Evolutionary conservation across 768 basidiomycete species (phyloP).

Genomic region (Boletus coccyginus): DNA sequence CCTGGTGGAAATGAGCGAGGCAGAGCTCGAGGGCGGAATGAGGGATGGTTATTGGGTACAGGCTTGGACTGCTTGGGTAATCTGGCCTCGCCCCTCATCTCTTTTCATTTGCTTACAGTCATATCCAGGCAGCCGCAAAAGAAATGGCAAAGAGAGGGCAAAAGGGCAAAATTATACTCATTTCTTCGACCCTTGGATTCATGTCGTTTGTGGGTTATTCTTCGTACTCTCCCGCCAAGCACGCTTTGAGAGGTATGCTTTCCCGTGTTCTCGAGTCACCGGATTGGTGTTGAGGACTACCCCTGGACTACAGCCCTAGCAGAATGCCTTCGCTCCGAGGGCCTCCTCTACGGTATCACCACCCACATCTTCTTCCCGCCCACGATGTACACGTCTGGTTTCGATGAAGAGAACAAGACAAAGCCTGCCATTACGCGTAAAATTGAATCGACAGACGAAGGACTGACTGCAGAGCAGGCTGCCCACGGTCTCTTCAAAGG

Average conservation of each 20-base stretch:
- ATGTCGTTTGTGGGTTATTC: slow-evolving; percentile 78
- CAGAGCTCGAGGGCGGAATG: slow-evolving; percentile 49
- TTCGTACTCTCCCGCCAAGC: slow-evolving; percentile 80
- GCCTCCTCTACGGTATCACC: slow-evolving; percentile 71
- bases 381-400: slow-evolving; percentile 78
- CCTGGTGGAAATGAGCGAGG: slow-evolving; percentile 67
- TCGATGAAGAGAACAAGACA: slow-evolving; percentile 66
- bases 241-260: slow-evolving; percentile 72
- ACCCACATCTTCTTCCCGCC: slow-evolving; percentile 82
- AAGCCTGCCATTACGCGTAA: slow-evolving; percentile 75
- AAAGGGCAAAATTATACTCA: slow-evolving; percentile 71
- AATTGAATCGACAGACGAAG: slow-evolving; percentile 73
- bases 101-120: not conserved
- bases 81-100: not conserved
- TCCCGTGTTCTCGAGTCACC: not conserved
- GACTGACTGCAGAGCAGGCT: slow-evolving; percentile 59
- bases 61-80: slow-evolving; percentile 52
- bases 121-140: slow-evolving; percentile 59
- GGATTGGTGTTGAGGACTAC: not conserved
- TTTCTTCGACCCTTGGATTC: slow-evolving; percentile 71
- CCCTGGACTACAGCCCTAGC: slow-evolving; percentile 57
- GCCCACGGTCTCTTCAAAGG: slow-evolving; percentile 65
- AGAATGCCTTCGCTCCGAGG: slow-evolving; percentile 77
- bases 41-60: slow-evolving; percentile 32
- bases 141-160: slow-evolving; percentile 55